These are phyloP conservation scores for Haplographium delicatum DNA, from an alignment of 495 filamentous ascomycete genomes.

Conservation along the genomic window DNA sequence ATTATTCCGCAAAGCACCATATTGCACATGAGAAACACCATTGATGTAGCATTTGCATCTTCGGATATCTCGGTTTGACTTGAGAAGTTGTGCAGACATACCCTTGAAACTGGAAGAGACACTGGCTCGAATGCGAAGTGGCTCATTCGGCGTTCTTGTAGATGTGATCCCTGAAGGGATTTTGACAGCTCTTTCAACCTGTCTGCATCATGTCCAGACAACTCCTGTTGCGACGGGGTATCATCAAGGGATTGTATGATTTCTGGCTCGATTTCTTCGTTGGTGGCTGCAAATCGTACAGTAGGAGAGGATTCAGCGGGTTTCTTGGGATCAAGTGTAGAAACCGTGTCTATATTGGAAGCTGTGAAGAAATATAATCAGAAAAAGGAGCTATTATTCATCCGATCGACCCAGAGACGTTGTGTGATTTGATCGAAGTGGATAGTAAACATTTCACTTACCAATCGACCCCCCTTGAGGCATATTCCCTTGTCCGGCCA, in stretches of 20 bases:
- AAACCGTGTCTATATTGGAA: conserved; percentile 7
- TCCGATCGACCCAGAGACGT: not conserved
- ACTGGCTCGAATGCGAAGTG: conserved; percentile 84
- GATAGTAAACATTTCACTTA: conserved; percentile 22
- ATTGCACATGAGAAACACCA: too few species aligned
- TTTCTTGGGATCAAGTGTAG: conserved; percentile 24
- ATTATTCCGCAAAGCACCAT: too few species aligned
- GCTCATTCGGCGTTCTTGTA: conserved; percentile 77
- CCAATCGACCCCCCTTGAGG: conserved; percentile 11
- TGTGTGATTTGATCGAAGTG: conserved; percentile 10
- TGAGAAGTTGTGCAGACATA: conserved; percentile 40
- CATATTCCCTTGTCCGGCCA: conserved; percentile 17
- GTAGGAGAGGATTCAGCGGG: conserved; percentile 35
- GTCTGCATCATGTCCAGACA: conserved; percentile 25
- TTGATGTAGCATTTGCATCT: too few species aligned
- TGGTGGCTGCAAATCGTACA: conserved; percentile 78
- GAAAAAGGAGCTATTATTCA: conserved; percentile 8
- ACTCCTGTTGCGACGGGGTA: conserved; percentile 13
- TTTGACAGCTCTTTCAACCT: conserved; percentile 67
- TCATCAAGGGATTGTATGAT: conserved; percentile 17
- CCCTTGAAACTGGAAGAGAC: conserved; percentile 79
- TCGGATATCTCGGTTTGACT: conserved; percentile 8
- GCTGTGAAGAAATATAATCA: conserved; percentile 13
- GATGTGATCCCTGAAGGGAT: conserved; percentile 62
- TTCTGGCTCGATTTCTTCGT: conserved; percentile 69